Conservation (phyloP, 495 filamentous ascomycete genomes). For the Aspergillus mulundensis region DNA sequence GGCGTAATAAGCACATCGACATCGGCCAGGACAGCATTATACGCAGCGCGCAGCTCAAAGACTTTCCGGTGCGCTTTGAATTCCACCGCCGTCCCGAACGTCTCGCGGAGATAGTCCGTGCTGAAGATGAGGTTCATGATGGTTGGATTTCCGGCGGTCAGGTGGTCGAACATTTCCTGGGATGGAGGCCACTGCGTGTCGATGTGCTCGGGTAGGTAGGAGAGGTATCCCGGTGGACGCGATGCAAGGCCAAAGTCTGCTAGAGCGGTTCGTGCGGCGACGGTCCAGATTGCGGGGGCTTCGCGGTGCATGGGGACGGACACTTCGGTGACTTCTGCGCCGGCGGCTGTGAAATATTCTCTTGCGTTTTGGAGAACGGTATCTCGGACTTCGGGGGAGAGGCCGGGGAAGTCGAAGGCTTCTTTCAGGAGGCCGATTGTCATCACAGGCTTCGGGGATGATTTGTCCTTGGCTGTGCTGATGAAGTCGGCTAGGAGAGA, state of each 20-base stretch:
- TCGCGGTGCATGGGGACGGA: conserved; percentile 48
- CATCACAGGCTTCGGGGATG: conserved; percentile 1
- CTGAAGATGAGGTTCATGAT: conserved; percentile 31
- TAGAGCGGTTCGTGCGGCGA: conserved; percentile 31
- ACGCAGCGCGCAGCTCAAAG: conserved; percentile 40
- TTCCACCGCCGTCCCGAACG: conserved; percentile 22
- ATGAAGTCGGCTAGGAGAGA: not conserved
- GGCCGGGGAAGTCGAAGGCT: conserved; percentile 35
- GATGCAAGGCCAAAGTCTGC: conserved; percentile 27
- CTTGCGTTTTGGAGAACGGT: conserved; percentile 37
- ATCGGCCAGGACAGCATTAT: conserved; percentile 36
- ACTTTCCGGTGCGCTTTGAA: conserved; percentile 41
- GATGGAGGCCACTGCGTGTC: conserved; percentile 22
- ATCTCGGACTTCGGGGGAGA: conserved; percentile 37
- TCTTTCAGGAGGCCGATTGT: conserved; percentile 48
- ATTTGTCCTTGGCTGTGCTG: not conserved
- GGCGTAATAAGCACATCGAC: conserved; percentile 47
- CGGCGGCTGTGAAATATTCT: conserved; percentile 37
- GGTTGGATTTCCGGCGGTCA: conserved; percentile 30
- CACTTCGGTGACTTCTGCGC: conserved; percentile 45
- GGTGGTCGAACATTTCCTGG: conserved; percentile 29
- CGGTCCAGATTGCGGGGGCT: conserved; percentile 46
- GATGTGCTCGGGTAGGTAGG: conserved; percentile 22
- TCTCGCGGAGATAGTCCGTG: conserved; percentile 24
- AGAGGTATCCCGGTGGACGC: conserved; percentile 27